phyloP scores from a whole-genome alignment of 345 rosid genomes.

The Lagerstroemia speciosa region DNA sequence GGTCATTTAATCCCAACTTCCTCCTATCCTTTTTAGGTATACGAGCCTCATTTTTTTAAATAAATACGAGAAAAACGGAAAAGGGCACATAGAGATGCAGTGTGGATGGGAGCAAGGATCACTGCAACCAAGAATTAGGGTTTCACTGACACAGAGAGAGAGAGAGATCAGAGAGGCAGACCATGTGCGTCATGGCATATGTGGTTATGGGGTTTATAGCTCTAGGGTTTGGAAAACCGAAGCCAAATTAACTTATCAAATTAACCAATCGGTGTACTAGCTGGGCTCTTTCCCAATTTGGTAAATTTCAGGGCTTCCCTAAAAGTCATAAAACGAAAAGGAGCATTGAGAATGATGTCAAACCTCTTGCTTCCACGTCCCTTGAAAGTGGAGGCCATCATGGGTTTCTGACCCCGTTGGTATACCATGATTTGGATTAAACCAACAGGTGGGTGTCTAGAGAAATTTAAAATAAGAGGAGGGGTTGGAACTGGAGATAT shows the following conservation, averaged over 20 bases:
- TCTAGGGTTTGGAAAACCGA: neutral
- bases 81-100: too few relatives aligned
- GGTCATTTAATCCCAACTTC: too few relatives aligned
- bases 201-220: neutral
- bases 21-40: too few relatives aligned
- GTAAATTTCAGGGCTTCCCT: neutral
- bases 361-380: neutral
- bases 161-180: neutral
- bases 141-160: neutral
- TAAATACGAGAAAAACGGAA: too few relatives aligned
- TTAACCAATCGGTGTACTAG: neutral
- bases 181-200: slow-evolving; percentile 1
- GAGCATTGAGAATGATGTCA: neutral
- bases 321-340: neutral
- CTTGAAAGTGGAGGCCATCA: neutral
- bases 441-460: too few relatives aligned
- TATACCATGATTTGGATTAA: neutral
- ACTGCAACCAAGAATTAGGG: too few relatives aligned
- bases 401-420: neutral
- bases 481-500: too few relatives aligned
- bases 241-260: neutral
- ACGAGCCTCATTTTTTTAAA: too few relatives aligned
- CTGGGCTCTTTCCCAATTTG: slow-evolving; percentile 4
- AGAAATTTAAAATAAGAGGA: too few relatives aligned
- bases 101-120: too few relatives aligned